Base-by-base conservation (phyloP, 2,329 filamentous ascomycete genomes). In the Nectriaceae sp. region DNA sequence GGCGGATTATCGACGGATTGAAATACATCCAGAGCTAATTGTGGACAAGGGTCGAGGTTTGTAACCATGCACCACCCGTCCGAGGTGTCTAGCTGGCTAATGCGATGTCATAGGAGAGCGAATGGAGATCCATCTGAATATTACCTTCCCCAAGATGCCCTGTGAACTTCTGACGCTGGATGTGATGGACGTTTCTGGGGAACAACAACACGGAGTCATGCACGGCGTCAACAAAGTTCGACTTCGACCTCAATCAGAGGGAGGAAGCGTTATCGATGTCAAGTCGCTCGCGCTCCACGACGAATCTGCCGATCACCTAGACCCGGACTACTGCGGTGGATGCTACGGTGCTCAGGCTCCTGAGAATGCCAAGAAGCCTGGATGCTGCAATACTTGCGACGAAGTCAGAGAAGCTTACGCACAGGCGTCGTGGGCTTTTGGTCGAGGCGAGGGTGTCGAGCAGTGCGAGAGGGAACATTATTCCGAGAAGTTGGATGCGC, bases 91-190 rank as follows among this genome's bases (percentile, higher is more conserved):
- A 63, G 65, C 54, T 39, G 45, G 19, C 19, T 31, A 39, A 39
- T 21, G 19, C 19, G 41, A 26, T 6, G 36, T 39, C 42, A 47
- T 60, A 90, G 89, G 90, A 70, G 92, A 99, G 78, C 90, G 93
- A 71, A 97, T 99, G 93, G 94, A 97, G 70, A 99, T 99, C 57
- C 91, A 96, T 70, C 82, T 99, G 72, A 99, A 99, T 75, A 86
- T 99, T 51, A 94, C 90, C 40, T 99, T 99, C 69, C 94, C 94
- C 10, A 85, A 86, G 54, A 82, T 99, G 59, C 94, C 94, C 10
- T 99, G 94, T 75, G 93, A 97, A 71, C 84, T 99, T 43, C 78
- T 97, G 57, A 97, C 94, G 11, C 85, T 99, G 62, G 94, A 99
- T 69, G 93, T 99, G 47, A 99, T 99, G 94, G 94, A 99, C 73